A percentile compares a stretch with the other conserved stretches of the same genome.
phyloP scores from a whole-genome alignment of 2,329 filamentous ascomycete species.

The Penicillium sp. region DNA sequence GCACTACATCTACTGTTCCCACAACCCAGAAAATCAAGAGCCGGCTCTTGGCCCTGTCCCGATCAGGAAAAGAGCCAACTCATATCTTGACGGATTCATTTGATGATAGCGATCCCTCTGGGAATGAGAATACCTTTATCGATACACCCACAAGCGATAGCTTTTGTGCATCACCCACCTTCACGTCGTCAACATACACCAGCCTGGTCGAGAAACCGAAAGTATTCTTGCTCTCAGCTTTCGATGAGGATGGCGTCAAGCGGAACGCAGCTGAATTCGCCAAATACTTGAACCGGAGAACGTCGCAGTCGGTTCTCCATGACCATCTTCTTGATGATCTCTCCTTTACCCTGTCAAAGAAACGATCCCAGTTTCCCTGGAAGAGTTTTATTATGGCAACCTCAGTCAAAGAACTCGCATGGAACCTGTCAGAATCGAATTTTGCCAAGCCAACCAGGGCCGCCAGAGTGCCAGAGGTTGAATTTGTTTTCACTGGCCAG shows the following conservation, averaged over 20 bases:
- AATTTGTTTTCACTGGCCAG: constrained; percentile 40
- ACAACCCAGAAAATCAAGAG: background rate
- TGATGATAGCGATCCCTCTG: constrained; percentile 12
- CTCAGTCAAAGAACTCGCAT: constrained; percentile 12
- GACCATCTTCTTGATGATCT: constrained; percentile 17
- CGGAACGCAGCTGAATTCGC: constrained; percentile 14
- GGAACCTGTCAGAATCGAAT: constrained; percentile 12
- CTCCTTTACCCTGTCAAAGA: constrained; percentile 22
- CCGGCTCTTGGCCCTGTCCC: background rate
- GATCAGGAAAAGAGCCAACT: background rate
- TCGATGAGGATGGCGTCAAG: constrained; percentile 24
- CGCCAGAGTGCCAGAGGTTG: constrained; percentile 13
- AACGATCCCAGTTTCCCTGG: constrained; percentile 14
- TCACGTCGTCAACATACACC: background rate
- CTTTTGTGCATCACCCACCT: constrained; percentile 2
- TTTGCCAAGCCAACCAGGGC: constrained; percentile 10
- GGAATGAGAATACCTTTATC: background rate
- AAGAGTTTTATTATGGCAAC: constrained; percentile 16
- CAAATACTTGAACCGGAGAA: constrained; percentile 12
- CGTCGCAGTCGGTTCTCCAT: background rate
- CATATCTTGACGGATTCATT: background rate
- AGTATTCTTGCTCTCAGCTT: constrained; percentile 17
- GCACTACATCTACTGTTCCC: constrained; percentile 4
- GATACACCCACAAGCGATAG: constrained; percentile 14
- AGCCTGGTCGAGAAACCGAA: constrained; percentile 4